Evolutionary conservation across 2,329 filamentous ascomycete genomes (phyloP).

Genomic region (Neofusicoccum laricinum): DNA sequence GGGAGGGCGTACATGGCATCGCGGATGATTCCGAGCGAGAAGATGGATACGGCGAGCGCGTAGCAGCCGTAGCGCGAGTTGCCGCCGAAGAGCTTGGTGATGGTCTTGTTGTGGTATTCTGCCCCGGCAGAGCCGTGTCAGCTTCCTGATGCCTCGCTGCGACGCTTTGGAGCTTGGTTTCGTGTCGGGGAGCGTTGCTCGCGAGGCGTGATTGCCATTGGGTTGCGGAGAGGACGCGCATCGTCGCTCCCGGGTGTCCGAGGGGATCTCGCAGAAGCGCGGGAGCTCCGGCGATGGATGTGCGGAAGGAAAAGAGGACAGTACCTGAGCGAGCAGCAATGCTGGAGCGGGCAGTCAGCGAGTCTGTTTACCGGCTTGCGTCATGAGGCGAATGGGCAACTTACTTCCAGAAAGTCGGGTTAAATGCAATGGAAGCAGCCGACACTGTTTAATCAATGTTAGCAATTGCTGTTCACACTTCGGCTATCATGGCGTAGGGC

Average conservation of each 20-base stretch:
- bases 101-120: conserved; percentile 90
- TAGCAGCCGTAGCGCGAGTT: conserved; percentile 82
- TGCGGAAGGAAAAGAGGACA: conserved; percentile 16
- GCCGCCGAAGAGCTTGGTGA: conserved; percentile 83
- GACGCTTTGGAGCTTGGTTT: conserved; percentile 5
- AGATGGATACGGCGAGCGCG: conserved; percentile 81
- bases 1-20: conserved; percentile 54
- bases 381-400: conserved; percentile 35
- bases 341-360: conserved; percentile 46
- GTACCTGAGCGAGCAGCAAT: conserved; percentile 79
- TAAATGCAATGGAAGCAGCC: conserved; percentile 80
- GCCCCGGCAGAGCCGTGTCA: conserved; percentile 15
- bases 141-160: not conserved
- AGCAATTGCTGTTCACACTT: not conserved
- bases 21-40: conserved; percentile 83
- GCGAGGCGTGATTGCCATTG: not conserved
- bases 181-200: not conserved
- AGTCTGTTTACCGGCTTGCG: not conserved
- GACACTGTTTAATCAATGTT: conserved; percentile 58
- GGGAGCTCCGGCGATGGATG: not conserved
- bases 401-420: conserved; percentile 99
- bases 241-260: not conserved
- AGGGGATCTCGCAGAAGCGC: not conserved
- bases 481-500: not conserved
- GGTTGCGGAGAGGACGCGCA: not conserved